A percentile compares a stretch with the other conserved stretches of the same genome.
These are phyloP conservation scores for Aegilops tauschii DNA, from an alignment of 176 grass and related monocot species.

Conservation along the genomic window DNA sequence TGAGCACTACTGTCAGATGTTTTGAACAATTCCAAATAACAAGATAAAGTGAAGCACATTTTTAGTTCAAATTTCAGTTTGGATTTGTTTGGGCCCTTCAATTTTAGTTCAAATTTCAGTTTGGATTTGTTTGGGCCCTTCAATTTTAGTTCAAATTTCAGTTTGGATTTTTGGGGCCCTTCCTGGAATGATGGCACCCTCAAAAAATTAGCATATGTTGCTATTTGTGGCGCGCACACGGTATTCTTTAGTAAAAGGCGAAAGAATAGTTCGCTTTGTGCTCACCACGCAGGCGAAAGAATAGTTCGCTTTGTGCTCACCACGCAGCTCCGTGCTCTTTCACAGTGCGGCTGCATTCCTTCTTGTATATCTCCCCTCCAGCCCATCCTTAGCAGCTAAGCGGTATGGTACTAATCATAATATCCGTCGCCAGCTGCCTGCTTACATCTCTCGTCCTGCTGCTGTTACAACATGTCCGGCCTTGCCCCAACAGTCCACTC, in stretches of 20 bases:
- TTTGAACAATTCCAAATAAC: too few relatives aligned
- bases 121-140: too few relatives aligned
- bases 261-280: conserved; percentile 67
- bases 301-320: conserved; percentile 56
- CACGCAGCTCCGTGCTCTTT: conserved; percentile 24
- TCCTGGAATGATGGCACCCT: neutral
- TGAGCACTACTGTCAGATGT: too few relatives aligned
- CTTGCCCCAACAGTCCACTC: neutral
- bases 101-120: too few relatives aligned
- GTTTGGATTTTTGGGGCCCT: neutral
- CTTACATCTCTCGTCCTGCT: neutral
- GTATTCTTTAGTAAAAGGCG: conserved; percentile 79
- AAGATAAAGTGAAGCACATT: too few relatives aligned
- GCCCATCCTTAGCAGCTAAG: neutral
- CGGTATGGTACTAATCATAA: neutral
- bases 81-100: neutral
- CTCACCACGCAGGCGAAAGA: conserved; percentile 71
- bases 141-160: neutral
- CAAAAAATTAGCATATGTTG: conserved; percentile 47
- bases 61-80: neutral
- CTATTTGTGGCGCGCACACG: conserved; percentile 39
- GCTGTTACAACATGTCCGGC: too few relatives aligned
- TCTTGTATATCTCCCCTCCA: neutral
- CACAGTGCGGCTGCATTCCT: fast-evolving
- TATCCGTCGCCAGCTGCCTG: fast-evolving